Evolutionary conservation across 768 basidiomycete species (phyloP), one percentile per base, ranked within the genome.

Genomic region (Paxillus involutus): DNA sequence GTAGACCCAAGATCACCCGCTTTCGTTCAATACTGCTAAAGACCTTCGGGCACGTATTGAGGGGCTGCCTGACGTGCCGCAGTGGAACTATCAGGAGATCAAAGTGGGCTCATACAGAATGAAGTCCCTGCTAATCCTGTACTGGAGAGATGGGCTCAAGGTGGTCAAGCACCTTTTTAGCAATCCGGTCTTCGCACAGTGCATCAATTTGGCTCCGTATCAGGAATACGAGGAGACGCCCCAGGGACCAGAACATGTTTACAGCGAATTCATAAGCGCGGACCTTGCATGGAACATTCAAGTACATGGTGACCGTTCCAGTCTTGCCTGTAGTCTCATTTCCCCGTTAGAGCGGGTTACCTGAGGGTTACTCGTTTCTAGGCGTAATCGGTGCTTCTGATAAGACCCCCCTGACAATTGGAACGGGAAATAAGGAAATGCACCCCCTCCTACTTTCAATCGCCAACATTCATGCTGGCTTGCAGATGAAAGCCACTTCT

Each of bases 131-230:
- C n/a, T n/a, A n/a, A n/a, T n/a, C n/a, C n/a, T n/a, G n/a, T n/a
- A n/a, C n/a, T n/a, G n/a, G n/a, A n/a, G n/a, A n/a, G n/a, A n/a
- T n/a, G n/a, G n/a, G n/a, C n/a, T n/a, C n/a, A n/a, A n/a, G n/a
- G n/a, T n/a, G n/a, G n/a, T n/a, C n/a, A n/a, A n/a, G n/a, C n/a
- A n/a, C n/a, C n/a, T 24, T 6, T 60, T 69, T 8, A 37, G 57
- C 2, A 65, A 63, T 49, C 72, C 64, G 0, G 30, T 63, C 0
- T 55, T 70, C 14, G 51, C 47, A 6, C 26, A 30, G 0, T 47
- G 19, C 37, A 60, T 58, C 37, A 50, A 60, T 3, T 33, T 33
- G 10, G 6, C 13, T 2, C 44, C 59, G 7, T 60, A 58, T 46
- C 17, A 14, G 5, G 53, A 58, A 3, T 58, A 36, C 33, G 59